Base-by-base conservation (phyloP, 2,329 filamentous ascomycete genomes). In the Claviceps arundinis region DNA sequence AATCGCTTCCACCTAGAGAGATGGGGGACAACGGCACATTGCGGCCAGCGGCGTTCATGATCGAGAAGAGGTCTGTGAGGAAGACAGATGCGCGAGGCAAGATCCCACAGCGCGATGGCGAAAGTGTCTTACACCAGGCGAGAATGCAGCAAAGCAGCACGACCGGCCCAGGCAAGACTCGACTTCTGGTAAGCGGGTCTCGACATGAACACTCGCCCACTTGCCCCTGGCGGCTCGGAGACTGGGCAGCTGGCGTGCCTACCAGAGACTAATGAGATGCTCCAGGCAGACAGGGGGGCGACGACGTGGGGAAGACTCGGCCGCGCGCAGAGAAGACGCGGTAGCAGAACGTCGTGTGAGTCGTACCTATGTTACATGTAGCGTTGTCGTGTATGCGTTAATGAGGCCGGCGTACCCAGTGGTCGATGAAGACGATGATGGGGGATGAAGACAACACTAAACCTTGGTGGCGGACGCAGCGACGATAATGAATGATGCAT, bases 1-100 rank as follows among this genome's bases (percentile, higher is more conserved):
- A 93, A 67, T 93, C 88, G 74, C 82, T 89, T 67, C 84, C 87
- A 67, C 85, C 84, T 76, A 87, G 73, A 71, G 87, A 93, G 67
- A 89, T 78, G 64, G 88, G 87, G 65, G 88, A 90, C 67, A 90
- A 76, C 65, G 84, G 84, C 71, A 81, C 83, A 78, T 85, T 82
- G 71, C 79, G 80, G 66, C 75, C 78, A 65, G 74, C 76, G 62
- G 63, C 62, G 65, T 64, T 87, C 84, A 87, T 87, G 72, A 68
- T 78, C 59, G 56, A 59, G 60, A 52, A 50, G 53, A 54, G 43
- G 14, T 17, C 30, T 34, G 44, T 55, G 50, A 54, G 58, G 53
- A 44, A 54, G 47, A 48, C 56, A 51, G 50, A 50, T 51, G 53
- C 53, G 55, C 55, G 58, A 62, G 56, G 59, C 57, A 52, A 50